Evolutionary conservation across 2,329 filamentous ascomycete species (phyloP), one percentile per base, ranked within the genome.

Genomic region (Coniochaeta ligniaria): DNA sequence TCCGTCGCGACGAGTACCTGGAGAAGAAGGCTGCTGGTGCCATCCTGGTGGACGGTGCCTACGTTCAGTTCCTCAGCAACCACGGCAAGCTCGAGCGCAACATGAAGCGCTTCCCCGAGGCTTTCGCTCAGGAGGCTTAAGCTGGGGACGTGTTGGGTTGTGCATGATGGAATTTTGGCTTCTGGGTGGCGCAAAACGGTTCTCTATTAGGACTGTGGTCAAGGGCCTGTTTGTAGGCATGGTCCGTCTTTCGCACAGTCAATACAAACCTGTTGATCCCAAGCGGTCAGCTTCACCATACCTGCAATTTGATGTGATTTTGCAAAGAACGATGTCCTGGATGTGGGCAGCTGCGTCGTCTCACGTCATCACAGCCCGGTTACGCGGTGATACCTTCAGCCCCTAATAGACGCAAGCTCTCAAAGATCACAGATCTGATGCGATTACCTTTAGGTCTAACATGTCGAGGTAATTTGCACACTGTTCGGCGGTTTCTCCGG

Each of bases 61-160:
- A 99, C 83, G 95, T 99, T 72, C 92, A 99, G 86, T 99, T 99
- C 90, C 88, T 98, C 73, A 85, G 86, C 83, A 96, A 96, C 86
- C 89, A 96, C 82, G 95, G 95, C 73, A 83, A 81, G 73, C 83
- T 99, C 69, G 85, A 83, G 76, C 71, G 90, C 71, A 99, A 99
- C 89, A 88, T 99, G 76, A 88, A 87, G 80, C 87, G 91, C 73
- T 99, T 97, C 91, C 95, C 95, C 72, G 89, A 90, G 66, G 95
- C 95, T 75, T 99, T 96, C 83, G 79, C 80, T 66, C 72, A 74
- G 56, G 78, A 82, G 75, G 81, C 78, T 76, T 84, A 78, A 72
- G 69, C 58, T 6, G 59, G 22, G 69, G 70, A 22, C 9, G 28
- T 57, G 54, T 57, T 14, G 35, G 54, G 54, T 22, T 20, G 26